phyloP scores from a whole-genome alignment of 441 rosid genomes.

The Gossypium trilobum region DNA sequence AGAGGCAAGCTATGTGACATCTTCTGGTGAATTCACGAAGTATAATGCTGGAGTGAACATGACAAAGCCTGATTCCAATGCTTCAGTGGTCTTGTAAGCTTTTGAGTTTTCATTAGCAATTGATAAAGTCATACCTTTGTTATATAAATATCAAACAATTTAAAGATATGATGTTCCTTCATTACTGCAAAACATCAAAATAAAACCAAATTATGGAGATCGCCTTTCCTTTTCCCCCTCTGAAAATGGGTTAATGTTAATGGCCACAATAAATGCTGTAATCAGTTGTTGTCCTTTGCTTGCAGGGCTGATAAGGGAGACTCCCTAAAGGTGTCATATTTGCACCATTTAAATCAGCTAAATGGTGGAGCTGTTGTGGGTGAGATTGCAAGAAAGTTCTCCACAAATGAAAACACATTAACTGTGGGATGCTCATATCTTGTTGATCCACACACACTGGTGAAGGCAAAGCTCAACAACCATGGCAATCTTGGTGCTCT shows the following conservation, averaged over 20 bases:
- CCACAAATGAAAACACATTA: constrained; percentile 43
- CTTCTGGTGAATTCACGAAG: constrained; percentile 27
- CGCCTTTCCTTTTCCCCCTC: background rate
- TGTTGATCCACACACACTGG: constrained; percentile 30
- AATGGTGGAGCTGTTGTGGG: constrained; percentile 36
- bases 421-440: constrained; percentile 39
- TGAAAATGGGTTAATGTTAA: background rate
- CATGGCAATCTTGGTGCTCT: constrained; percentile 40
- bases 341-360: constrained; percentile 32
- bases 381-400: constrained; percentile 39
- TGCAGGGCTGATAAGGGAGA: constrained; percentile 51
- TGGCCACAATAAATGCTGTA: background rate
- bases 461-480: constrained; percentile 48
- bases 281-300: background rate
- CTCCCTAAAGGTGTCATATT: constrained; percentile 31
- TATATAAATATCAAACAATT: background rate
- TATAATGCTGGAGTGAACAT: constrained; percentile 40
- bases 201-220: background rate
- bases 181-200: background rate
- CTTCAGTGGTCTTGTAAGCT: constrained; percentile 38
- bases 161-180: background rate
- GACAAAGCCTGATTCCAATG: constrained; percentile 28
- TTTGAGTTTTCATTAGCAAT: background rate
- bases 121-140: background rate
- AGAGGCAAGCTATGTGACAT: constrained; percentile 32